phyloP scores from a whole-genome alignment of 257 asterid genomes.

The Nicotiana tomentosiformis region DNA sequence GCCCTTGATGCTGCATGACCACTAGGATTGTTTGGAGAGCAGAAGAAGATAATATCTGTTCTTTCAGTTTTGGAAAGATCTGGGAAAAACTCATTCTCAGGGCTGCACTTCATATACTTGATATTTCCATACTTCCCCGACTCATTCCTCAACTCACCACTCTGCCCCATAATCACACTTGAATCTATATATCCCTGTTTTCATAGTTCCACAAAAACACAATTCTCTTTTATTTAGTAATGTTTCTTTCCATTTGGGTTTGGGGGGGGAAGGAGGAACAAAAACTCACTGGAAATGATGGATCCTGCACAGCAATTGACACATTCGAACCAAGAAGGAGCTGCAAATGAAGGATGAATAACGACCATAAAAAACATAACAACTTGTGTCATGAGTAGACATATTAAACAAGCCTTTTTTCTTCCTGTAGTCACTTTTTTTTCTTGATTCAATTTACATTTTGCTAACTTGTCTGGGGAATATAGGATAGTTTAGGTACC shows the following conservation, averaged over 20 bases:
- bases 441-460: background rate
- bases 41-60: constrained; percentile 76
- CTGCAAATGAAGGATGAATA: constrained; percentile 33
- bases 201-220: background rate
- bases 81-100: constrained; percentile 64
- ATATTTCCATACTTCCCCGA: constrained; percentile 56
- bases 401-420: background rate
- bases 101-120: constrained; percentile 63
- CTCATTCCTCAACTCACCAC: constrained; percentile 47
- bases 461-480: background rate
- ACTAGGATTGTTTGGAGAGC: constrained; percentile 86
- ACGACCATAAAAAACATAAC: background rate
- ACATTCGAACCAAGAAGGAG: constrained; percentile 73
- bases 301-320: constrained; percentile 80
- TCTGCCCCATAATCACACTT: constrained; percentile 72
- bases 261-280: too few relatives aligned
- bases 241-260: too few relatives aligned
- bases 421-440: background rate
- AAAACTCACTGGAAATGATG: constrained; percentile 64
- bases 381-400: background rate
- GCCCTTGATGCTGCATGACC: constrained; percentile 75
- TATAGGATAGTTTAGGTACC: constrained; percentile 26
- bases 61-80: constrained; percentile 46
- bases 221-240: too few relatives aligned
- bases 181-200: constrained; percentile 85